These are phyloP conservation scores for Linderina pennispora DNA, from an alignment of 192 early-diverging fungal genomes.

Conservation along the genomic window DNA sequence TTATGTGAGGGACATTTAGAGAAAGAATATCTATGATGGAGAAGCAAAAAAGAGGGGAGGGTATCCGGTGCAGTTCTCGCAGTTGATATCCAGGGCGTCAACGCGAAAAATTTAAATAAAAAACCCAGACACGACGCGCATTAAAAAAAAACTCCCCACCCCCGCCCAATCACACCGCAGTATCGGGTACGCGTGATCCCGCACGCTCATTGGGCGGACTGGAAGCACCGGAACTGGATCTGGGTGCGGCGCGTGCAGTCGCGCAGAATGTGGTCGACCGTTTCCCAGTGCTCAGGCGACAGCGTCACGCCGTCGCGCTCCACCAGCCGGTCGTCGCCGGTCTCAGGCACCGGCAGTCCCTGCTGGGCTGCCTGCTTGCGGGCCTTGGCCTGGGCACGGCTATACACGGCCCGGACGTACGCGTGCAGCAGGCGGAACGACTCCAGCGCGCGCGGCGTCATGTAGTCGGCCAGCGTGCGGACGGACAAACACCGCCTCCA, in stretches of 20 bases:
- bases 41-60: no score
- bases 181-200: no score
- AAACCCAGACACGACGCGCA: no score
- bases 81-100: no score
- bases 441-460: conserved; percentile 57
- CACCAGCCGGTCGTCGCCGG: conserved; percentile 7
- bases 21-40: no score
- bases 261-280: conserved; percentile 46
- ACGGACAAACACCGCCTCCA: conserved; percentile 90
- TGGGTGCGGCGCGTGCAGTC: conserved; percentile 55
- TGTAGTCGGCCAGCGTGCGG: conserved; percentile 73
- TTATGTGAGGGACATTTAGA: no score
- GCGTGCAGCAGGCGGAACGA: conserved; percentile 71
- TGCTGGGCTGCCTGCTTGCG: conserved; percentile 26
- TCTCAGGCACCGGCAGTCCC: conserved; percentile 26
- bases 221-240: conserved; percentile 66
- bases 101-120: no score
- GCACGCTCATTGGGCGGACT: no score
- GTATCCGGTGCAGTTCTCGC: no score
- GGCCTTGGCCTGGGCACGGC: conserved; percentile 39
- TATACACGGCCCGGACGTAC: conserved; percentile 60
- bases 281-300: conserved; percentile 35
- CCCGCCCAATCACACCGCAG: no score
- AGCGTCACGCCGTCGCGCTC: conserved; percentile 27
- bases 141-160: no score